Percentiles rank a stretch among this genome's conserved stretches.
phyloP scores from a whole-genome alignment of 176 grass and related monocot species.

The Avena eriantha region DNA sequence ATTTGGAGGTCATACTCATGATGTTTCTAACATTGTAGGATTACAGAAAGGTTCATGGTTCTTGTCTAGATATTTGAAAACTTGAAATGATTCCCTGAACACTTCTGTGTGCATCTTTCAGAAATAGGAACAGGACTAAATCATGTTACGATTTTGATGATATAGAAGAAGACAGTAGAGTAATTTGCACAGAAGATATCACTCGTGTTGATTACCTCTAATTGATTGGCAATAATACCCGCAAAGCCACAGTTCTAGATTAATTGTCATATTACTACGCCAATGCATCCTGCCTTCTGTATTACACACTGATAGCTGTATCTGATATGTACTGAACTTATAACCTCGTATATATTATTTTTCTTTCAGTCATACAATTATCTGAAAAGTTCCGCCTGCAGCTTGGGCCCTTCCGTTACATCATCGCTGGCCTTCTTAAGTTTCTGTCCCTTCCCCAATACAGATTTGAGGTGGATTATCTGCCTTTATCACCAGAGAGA shows the following conservation, averaged over 20 bases:
- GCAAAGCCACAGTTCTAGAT: neutral
- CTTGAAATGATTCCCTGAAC: neutral
- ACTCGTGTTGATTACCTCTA: conserved; percentile 10
- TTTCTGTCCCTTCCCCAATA: conserved; percentile 85
- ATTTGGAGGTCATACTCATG: conserved; percentile 18
- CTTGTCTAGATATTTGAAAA: conserved; percentile 19
- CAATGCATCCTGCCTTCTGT: conserved; percentile 9
- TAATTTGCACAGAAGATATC: neutral
- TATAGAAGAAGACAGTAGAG: neutral
- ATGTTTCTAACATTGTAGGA: conserved; percentile 11
- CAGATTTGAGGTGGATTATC: conserved; percentile 89
- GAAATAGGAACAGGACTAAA: conserved; percentile 6
- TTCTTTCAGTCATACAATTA: conserved; percentile 69
- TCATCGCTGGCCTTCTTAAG: conserved; percentile 82
- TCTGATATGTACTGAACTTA: conserved; percentile 15
- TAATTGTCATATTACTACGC: neutral
- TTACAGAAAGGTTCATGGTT: conserved; percentile 11
- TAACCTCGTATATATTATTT: conserved; percentile 21
- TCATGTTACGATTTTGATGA: neutral
- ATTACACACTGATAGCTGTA: neutral
- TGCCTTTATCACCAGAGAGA: conserved; percentile 57
- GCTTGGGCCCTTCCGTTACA: conserved; percentile 79
- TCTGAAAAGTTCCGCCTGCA: conserved; percentile 84
- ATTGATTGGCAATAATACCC: conserved; percentile 7
- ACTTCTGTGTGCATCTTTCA: conserved; percentile 25